A percentile compares a stretch with the other conserved stretches of the same genome.
These are phyloP conservation scores for Aspergillus pseudoglaucus DNA, from an alignment of 2,329 filamentous ascomycete species.

Conservation along the genomic window DNA sequence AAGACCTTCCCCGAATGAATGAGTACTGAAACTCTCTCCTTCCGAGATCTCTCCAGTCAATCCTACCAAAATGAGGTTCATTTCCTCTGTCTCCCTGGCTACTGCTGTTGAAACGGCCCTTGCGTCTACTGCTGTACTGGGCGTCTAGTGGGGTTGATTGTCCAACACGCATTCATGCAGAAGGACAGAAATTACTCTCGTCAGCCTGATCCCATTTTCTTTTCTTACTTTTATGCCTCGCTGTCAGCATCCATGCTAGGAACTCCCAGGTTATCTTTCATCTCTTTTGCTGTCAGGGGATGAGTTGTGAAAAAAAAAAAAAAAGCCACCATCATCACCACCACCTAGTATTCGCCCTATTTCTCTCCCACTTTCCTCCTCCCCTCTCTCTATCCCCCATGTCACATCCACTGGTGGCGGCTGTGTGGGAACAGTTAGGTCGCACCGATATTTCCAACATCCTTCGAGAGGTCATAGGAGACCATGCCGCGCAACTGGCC, in stretches of 20 bases:
- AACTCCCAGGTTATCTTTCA: too few relatives aligned
- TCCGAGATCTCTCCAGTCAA: background rate
- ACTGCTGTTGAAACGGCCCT: background rate
- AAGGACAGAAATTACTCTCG: background rate
- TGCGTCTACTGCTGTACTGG: background rate
- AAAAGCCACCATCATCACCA: too few relatives aligned
- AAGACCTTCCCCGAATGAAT: background rate
- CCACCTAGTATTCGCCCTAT: slow-evolving; percentile 7
- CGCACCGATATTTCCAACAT: slow-evolving; percentile 29
- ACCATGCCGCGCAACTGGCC: slow-evolving; percentile 25
- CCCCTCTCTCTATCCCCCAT: slow-evolving; percentile 12
- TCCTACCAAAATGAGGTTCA: too few relatives aligned
- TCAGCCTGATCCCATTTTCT: background rate
- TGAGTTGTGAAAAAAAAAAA: too few relatives aligned
- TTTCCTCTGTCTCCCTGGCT: background rate
- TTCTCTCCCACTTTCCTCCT: background rate
- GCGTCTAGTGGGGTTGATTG: background rate
- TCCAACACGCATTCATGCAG: background rate
- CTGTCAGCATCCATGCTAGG: too few relatives aligned
- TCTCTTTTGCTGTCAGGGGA: too few relatives aligned
- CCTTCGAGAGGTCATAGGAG: slow-evolving; percentile 29
- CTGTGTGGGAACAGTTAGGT: slow-evolving; percentile 30
- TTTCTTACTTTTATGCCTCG: background rate
- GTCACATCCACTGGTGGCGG: slow-evolving; percentile 28
- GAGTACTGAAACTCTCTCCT: background rate